Evolutionary conservation across 495 filamentous ascomycete species (phyloP).

Genomic region (Trichoderma virens): DNA sequence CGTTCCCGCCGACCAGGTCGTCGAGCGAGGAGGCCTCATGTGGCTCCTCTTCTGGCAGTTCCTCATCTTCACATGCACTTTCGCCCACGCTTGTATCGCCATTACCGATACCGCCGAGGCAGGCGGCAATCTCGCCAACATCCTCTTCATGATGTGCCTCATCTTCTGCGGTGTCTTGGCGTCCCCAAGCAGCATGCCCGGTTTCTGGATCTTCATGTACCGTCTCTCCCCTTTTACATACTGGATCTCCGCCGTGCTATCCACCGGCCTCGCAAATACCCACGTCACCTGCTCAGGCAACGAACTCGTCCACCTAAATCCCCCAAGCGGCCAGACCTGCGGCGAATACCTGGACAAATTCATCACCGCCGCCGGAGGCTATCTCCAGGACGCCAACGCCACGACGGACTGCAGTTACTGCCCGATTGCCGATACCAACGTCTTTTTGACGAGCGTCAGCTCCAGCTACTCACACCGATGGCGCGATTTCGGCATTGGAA

Average conservation of each 20-base stretch:
- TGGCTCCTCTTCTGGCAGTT: slow-evolving; percentile 46
- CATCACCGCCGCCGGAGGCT: slow-evolving; percentile 30
- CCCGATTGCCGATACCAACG: slow-evolving; percentile 41
- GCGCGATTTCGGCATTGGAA: slow-evolving; percentile 35
- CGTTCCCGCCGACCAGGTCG: slow-evolving; percentile 28
- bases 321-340: slow-evolving; percentile 44
- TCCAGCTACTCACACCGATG: slow-evolving; percentile 32
- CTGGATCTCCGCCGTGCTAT: slow-evolving; percentile 43
- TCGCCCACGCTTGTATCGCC: slow-evolving; percentile 51
- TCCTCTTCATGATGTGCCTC: slow-evolving; percentile 52
- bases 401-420: slow-evolving; percentile 50
- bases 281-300: slow-evolving; percentile 40
- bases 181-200: slow-evolving; percentile 40
- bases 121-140: slow-evolving; percentile 50
- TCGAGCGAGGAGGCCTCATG: slow-evolving; percentile 49
- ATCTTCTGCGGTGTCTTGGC: slow-evolving; percentile 48
- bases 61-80: slow-evolving; percentile 50
- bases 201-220: slow-evolving; percentile 69
- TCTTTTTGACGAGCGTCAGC: slow-evolving; percentile 40
- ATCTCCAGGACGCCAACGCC: slow-evolving; percentile 39
- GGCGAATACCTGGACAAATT: slow-evolving; percentile 37
- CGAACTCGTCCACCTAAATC: slow-evolving; percentile 43
- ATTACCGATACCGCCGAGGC: slow-evolving; percentile 51
- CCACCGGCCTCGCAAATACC: slow-evolving; percentile 41
- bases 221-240: slow-evolving; percentile 57